Conservation (phyloP, 2,329 filamentous ascomycete species). For the Ceratocystiopsis minuta region DNA sequence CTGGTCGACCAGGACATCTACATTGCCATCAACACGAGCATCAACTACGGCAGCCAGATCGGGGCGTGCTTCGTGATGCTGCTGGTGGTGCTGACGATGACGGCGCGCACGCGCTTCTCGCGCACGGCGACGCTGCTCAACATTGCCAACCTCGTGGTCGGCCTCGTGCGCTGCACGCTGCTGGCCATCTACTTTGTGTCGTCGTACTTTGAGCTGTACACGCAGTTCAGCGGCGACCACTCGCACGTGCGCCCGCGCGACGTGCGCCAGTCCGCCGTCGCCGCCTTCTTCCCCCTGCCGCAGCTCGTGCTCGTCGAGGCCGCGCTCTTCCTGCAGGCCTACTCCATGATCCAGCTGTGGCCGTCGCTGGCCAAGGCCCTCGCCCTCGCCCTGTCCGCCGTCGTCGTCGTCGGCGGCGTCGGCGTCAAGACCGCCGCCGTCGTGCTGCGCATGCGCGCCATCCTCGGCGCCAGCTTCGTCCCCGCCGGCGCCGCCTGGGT, state of each 20-base stretch:
- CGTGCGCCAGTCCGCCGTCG: slow-evolving; percentile 19
- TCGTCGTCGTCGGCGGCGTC: slow-evolving; percentile 15
- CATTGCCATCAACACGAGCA: background rate
- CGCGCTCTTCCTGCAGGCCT: slow-evolving; percentile 33
- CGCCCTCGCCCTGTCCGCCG: slow-evolving; percentile 14
- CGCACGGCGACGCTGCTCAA: slow-evolving; percentile 51
- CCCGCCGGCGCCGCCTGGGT: slow-evolving; percentile 17
- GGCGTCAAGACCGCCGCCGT: slow-evolving; percentile 18
- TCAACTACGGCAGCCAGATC: slow-evolving; percentile 10
- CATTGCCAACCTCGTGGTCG: slow-evolving; percentile 37
- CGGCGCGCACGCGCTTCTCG: slow-evolving; percentile 43
- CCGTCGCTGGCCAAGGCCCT: slow-evolving; percentile 16
- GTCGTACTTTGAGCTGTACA: slow-evolving; percentile 42
- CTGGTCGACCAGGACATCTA: slow-evolving; percentile 2
- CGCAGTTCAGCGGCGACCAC: slow-evolving; percentile 36
- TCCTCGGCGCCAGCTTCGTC: slow-evolving; percentile 9
- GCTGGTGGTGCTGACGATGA: slow-evolving; percentile 47
- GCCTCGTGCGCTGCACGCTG: slow-evolving; percentile 40
- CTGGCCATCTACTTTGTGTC: slow-evolving; percentile 42
- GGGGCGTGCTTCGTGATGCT: slow-evolving; percentile 39
- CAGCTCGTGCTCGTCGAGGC: slow-evolving; percentile 27
- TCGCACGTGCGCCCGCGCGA: slow-evolving; percentile 24
- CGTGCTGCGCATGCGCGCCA: slow-evolving; percentile 19
- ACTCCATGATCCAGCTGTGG: slow-evolving; percentile 34
- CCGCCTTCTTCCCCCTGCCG: slow-evolving; percentile 24